phyloP scores from a whole-genome alignment of 495 filamentous ascomycete genomes.

The Xylaria bambusicola region DNA sequence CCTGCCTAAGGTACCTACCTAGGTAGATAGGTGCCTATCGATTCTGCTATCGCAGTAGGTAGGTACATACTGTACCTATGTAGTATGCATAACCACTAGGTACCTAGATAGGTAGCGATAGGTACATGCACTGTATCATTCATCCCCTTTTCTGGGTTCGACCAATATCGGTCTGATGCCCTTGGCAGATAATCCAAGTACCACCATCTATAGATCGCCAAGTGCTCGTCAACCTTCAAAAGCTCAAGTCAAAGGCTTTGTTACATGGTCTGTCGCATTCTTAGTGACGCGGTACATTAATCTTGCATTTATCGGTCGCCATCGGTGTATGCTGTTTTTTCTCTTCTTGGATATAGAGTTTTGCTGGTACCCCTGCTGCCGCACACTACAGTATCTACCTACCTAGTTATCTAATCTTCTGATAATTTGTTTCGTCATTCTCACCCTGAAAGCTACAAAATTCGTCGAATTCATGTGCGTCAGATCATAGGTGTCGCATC shows the following conservation, averaged over 20 bases:
- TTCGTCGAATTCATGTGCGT: slow-evolving; percentile 29
- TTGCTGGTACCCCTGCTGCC: background rate
- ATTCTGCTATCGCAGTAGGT: too few species aligned
- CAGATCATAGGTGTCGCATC: slow-evolving; percentile 22
- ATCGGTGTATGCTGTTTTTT: background rate
- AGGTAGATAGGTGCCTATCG: too few species aligned
- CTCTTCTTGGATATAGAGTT: background rate
- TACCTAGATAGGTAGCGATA: too few species aligned
- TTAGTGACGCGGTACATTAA: background rate
- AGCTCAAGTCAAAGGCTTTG: background rate
- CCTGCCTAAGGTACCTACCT: too few species aligned
- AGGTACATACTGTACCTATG: too few species aligned
- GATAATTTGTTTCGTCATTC: background rate
- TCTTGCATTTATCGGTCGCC: background rate
- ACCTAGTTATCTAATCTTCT: background rate
- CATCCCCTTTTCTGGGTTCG: too few species aligned
- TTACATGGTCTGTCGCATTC: slow-evolving; percentile 12
- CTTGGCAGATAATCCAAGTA: too few species aligned
- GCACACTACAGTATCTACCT: background rate
- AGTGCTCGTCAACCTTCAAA: too few species aligned
- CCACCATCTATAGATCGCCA: background rate
- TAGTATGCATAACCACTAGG: too few species aligned
- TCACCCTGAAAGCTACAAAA: background rate
- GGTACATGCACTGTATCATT: too few species aligned
- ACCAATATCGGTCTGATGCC: too few species aligned